Conservation (phyloP, 345 rosid species). For the Bretschneidera sinensis region DNA sequence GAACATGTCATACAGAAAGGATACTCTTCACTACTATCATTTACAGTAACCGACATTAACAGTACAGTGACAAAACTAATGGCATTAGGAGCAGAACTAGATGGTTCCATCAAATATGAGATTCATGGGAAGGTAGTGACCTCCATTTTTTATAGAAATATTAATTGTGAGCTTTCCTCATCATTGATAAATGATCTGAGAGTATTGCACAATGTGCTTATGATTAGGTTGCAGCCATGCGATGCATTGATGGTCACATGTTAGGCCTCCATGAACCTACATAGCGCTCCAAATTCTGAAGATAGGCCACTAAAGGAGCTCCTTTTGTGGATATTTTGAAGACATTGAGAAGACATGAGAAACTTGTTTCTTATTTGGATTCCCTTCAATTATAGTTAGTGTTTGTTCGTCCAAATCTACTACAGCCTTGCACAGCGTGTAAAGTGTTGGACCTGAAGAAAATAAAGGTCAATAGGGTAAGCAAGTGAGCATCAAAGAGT, state of each 20-base stretch:
- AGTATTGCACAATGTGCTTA: not conserved
- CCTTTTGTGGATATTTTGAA: slow-evolving; percentile 20
- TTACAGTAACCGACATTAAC: slow-evolving; percentile 80
- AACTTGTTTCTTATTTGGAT: slow-evolving; percentile 35
- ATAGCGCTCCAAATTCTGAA: slow-evolving; percentile 7
- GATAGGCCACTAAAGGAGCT: not conserved
- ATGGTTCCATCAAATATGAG: slow-evolving; percentile 86
- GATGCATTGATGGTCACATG: slow-evolving; percentile 82
- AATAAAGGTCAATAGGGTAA: slow-evolving; percentile 6
- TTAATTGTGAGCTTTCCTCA: not conserved
- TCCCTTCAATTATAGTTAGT: slow-evolving; percentile 42
- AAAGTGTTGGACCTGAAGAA: slow-evolving; percentile 54
- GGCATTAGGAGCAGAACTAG: slow-evolving; percentile 85
- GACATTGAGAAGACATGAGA: slow-evolving; percentile 44
- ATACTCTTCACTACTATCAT: slow-evolving; percentile 64
- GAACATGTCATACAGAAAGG: slow-evolving; percentile 57
- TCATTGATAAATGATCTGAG: not conserved
- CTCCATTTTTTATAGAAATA: slow-evolving; percentile 1
- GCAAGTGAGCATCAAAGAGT: slow-evolving; percentile 12
- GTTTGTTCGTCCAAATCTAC: slow-evolving; percentile 44
- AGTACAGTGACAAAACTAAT: slow-evolving; percentile 65
- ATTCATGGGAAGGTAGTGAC: slow-evolving; percentile 78
- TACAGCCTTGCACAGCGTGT: slow-evolving; percentile 42
- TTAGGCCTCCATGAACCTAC: slow-evolving; percentile 66
- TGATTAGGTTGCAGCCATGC: slow-evolving; percentile 76